Conservation (phyloP, 345 rosid species). For the Heritiera fomes region DNA sequence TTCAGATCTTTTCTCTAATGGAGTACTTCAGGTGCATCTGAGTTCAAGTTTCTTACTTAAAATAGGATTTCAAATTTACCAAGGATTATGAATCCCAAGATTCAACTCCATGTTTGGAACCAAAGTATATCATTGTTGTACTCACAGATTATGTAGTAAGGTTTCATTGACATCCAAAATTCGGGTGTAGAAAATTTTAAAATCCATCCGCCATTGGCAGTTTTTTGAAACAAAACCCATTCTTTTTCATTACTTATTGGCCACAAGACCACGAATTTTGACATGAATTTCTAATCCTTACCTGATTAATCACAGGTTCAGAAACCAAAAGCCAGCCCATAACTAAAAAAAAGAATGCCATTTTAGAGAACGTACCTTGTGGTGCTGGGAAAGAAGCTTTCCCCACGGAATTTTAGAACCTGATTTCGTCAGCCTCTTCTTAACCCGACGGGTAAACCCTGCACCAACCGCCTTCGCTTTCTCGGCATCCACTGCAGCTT, state of each 20-base stretch:
- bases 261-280: not conserved
- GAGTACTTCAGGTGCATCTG: not conserved
- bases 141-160: not conserved
- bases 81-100: not conserved
- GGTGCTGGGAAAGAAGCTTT: conserved; percentile 81
- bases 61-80: conserved; percentile 4
- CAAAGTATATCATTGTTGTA: not conserved
- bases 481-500: conserved; percentile 39
- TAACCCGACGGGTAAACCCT: conserved; percentile 34
- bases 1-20: not conserved
- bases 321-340: not conserved
- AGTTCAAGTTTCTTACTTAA: not conserved
- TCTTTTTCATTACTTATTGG: not conserved
- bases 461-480: conserved; percentile 37
- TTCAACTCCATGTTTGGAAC: not conserved
- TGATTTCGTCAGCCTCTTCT: conserved; percentile 39
- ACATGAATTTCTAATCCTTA: not conserved
- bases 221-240: not conserved
- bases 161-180: not conserved
- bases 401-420: conserved; percentile 73
- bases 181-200: no score
- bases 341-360: not conserved
- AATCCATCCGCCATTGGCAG: not conserved
- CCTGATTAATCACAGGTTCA: conserved; percentile 3
- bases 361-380: conserved; percentile 52